Base-by-base conservation (phyloP, 495 filamentous ascomycete species). In the Xylaria nigripes region DNA sequence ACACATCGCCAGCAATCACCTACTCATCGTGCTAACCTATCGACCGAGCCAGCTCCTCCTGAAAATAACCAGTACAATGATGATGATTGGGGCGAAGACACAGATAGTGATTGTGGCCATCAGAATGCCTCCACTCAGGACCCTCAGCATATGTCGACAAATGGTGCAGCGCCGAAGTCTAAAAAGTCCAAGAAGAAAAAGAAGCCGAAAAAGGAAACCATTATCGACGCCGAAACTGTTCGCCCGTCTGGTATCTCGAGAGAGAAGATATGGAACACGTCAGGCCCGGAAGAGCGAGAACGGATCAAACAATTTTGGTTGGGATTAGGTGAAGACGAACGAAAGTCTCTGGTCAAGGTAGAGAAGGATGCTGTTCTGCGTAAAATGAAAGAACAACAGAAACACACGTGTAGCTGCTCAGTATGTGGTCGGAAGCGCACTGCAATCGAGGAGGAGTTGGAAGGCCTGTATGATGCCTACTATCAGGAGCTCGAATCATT, bases 351-450 rank as follows among this genome's bases (percentile, higher is more conserved):
- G 36, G 91, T 99, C 57, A 96, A 95, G 68, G 90, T 99, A 10
- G 93, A 99, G 71, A 99, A 99, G 67, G 90, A 97, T 71, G 93
- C 94, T 6, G 93, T 99, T 1, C 71, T 99, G 48, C 87, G 87
- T 60, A 99, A 99, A 73, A 99, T 99, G 93, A 98, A 99, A 73
- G 94, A 99, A 68, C 93, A 99, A 71, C 93, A 99, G 68, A 97
- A 96, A 70, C 93, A 97, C 65, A 97, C 93, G 3, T 99, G 93
- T 72, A 96, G 90, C 64, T 99, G 93, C 63, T 95, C 88, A 6
- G 91, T 97, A 36, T 99, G 93, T 73, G 93, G 93, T 47, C 82
- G 93, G 58, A 99, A 97, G 71, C 82, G 93, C 43, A 96, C 87
- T 7, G 93, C 93, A 8, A 99, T 99, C 62, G 93, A 99, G 69